Conservation (phyloP, 2,329 filamentous ascomycete genomes). For the Dothistroma pini region DNA sequence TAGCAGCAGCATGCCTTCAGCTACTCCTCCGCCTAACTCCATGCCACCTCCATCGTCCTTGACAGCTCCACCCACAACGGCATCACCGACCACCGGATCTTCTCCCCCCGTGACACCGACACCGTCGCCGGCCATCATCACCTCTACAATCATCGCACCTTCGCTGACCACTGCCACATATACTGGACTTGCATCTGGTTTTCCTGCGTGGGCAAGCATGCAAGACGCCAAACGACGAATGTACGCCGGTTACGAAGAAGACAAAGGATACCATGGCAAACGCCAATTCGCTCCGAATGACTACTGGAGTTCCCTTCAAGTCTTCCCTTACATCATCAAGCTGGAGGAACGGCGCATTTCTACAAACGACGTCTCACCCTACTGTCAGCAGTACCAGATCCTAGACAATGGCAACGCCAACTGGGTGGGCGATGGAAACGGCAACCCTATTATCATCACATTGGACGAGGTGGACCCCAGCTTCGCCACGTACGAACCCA, state of each 20-base stretch:
- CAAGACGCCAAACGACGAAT: neutral
- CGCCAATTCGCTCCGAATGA: constrained; percentile 4
- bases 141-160: constrained; percentile 18
- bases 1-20: constrained; percentile 12
- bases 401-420: constrained; percentile 49
- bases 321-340: constrained; percentile 57
- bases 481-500: constrained; percentile 26
- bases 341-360: constrained; percentile 59
- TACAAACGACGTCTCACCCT: constrained; percentile 44
- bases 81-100: constrained; percentile 11
- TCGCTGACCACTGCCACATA: constrained; percentile 21
- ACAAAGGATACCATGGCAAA: neutral
- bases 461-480: constrained; percentile 42
- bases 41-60: constrained; percentile 12
- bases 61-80: constrained; percentile 7
- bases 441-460: constrained; percentile 36
- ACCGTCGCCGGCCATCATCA: constrained; percentile 7
- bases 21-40: constrained; percentile 12
- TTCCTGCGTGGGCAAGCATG: constrained; percentile 11
- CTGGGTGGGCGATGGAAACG: constrained; percentile 34
- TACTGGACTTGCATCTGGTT: constrained; percentile 16
- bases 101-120: neutral
- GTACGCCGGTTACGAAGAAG: constrained; percentile 3
- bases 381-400: constrained; percentile 63
- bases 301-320: constrained; percentile 1